Evolutionary conservation across 2,329 filamentous ascomycete species (phyloP), one percentile per base, ranked within the genome.

Genomic region (Epichloe sp.): DNA sequence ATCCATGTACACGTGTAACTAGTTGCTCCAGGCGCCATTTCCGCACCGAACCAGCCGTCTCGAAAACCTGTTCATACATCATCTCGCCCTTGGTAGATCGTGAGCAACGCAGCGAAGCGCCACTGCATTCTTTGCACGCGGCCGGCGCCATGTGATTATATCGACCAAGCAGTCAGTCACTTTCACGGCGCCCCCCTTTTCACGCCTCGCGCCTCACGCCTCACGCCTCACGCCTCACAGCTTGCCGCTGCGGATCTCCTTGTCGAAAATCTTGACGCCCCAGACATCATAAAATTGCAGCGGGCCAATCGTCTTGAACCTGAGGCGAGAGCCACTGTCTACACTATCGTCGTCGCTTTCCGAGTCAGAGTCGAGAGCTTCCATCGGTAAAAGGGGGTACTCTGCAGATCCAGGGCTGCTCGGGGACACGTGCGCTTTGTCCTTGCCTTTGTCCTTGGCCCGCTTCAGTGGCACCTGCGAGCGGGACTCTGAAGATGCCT

Each of bases 251-350:
- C 73, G 66, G 47, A 81, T 63, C 59, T 80, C 77, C 62, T 79
- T 80, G 57, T 77, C 71, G 55, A 81, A 82, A 47, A 82, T 80
- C 54, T 69, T 70, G 37, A 80, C 69, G 0, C 70, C 76, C 66
- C 66, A 68, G 10, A 67, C 66, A 36, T 69, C 67, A 46, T 68
- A 67, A 53, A 68, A 69, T 41, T 64, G 67, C 40, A 69, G 51
- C 15, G 65, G 65, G 2, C 66, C 66, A 38, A 67, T 58, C 1
- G 65, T 68, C 58, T 62, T 67, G 50, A 65, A 65, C 15, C 65
- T 60, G 47, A 68, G 62, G 40, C 64, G 59, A 43, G 59, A 62
- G 26, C 63, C 65, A 43, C 55, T 59, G 50, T 63, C 63, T 35
- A 57, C 56, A 10, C 49, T 59, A 47, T 64, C 60, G 26, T 66